phyloP scores from a whole-genome alignment of 208 protist genomes.

The Leishmania guyanensis region DNA sequence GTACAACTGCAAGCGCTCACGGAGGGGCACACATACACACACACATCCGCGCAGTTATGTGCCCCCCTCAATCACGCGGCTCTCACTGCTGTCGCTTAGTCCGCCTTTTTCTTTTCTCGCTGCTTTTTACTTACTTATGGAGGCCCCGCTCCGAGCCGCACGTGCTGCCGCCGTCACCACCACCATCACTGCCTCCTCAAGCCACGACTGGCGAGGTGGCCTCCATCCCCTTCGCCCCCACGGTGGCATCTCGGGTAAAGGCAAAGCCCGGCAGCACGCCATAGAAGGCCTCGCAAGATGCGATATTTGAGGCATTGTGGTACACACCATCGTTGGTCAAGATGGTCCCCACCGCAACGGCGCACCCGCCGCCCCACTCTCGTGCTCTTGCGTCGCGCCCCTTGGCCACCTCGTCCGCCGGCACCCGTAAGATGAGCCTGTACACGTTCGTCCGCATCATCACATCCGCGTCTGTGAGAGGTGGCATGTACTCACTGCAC shows the following conservation, averaged over 20 bases:
- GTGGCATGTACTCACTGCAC: constrained; percentile 30
- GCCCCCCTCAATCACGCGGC: neutral
- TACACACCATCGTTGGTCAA: constrained; percentile 42
- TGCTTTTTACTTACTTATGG: neutral
- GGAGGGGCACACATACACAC: neutral
- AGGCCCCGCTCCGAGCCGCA: neutral
- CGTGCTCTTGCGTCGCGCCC: neutral
- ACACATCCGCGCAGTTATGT: neutral
- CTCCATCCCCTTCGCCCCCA: neutral
- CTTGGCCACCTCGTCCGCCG: neutral
- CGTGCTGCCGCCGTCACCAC: neutral
- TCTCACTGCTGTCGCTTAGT: neutral
- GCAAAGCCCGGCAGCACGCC: constrained; percentile 23
- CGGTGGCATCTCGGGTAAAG: neutral
- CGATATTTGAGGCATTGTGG: constrained; percentile 55
- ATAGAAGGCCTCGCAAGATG: constrained; percentile 29
- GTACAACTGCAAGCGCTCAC: neutral
- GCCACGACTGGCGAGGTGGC: neutral
- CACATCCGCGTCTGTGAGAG: constrained; percentile 16
- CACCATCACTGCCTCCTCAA: neutral
- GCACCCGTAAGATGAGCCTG: constrained; percentile 27
- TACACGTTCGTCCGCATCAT: constrained; percentile 34
- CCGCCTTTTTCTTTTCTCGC: neutral
- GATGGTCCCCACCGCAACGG: constrained; percentile 40
- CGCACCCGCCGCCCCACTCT: constrained; percentile 5